Conservation (phyloP, 305 asterid species). For the Fraxinus nigra region DNA sequence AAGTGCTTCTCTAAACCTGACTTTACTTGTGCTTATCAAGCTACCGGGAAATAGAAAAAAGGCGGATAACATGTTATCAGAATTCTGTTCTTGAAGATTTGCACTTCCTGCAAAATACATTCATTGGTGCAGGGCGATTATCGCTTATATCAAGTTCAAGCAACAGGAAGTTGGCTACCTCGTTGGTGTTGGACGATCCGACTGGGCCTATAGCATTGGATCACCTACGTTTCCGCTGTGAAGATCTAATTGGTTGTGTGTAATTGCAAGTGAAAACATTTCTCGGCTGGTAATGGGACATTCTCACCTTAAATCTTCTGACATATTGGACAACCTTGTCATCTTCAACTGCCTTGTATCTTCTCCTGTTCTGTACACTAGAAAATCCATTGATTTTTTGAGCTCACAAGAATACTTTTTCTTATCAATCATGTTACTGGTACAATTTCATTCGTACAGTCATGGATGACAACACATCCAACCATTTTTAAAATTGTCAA, state of each 20-base stretch:
- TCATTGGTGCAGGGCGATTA: neutral
- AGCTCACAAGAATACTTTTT: no score
- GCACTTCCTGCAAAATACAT: neutral
- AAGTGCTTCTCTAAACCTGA: neutral
- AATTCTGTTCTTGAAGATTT: neutral
- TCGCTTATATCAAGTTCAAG: neutral
- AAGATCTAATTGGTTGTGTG: constrained; percentile 30
- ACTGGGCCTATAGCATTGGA: neutral
- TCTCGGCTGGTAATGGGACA: constrained; percentile 25
- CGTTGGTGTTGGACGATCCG: neutral
- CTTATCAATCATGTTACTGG: no score
- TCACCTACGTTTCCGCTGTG: constrained; percentile 28
- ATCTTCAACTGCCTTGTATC: constrained; percentile 19
- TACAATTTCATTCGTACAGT: no score
- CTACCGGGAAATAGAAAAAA: neutral
- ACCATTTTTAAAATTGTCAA: no score
- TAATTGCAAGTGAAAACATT: constrained; percentile 28
- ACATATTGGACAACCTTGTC: constrained; percentile 20
- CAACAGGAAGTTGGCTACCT: neutral
- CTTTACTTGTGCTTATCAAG: neutral
- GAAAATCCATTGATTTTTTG: neutral
- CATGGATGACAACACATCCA: no score
- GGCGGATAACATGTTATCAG: constrained; percentile 1
- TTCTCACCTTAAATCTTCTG: constrained; percentile 12
- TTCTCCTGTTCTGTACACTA: neutral